phyloP scores from a whole-genome alignment of 78 protist species.

The Polysphondylium violaceum region DNA sequence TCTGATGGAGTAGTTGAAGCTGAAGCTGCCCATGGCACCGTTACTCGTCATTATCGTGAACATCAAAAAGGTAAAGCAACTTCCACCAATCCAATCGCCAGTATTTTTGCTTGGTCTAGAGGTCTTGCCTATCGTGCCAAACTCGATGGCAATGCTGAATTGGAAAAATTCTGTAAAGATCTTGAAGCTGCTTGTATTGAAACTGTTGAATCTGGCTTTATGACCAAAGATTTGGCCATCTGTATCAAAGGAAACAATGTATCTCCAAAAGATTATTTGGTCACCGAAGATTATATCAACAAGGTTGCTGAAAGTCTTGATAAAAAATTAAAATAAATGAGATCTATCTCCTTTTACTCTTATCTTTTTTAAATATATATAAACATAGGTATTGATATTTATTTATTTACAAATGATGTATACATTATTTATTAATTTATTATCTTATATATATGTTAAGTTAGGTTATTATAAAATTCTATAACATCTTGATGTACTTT shows the following conservation, averaged over 20 bases:
- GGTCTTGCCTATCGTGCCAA: slow-evolving; percentile 94
- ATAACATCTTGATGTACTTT: slow-evolving; percentile 16
- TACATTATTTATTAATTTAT: no score
- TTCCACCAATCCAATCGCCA: slow-evolving; percentile 94
- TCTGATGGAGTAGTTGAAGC: slow-evolving; percentile 95
- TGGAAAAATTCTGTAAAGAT: slow-evolving; percentile 69
- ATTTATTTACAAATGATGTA: no score
- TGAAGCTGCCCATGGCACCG: slow-evolving; percentile 99
- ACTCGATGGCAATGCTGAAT: slow-evolving; percentile 88
- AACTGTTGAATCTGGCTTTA: slow-evolving; percentile 77
- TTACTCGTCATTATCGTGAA: slow-evolving; percentile 95
- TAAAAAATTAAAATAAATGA: slow-evolving; percentile 13
- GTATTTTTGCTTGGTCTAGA: slow-evolving; percentile 97
- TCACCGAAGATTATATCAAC: slow-evolving; percentile 76
- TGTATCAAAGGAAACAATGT: slow-evolving; percentile 38
- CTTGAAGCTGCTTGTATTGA: slow-evolving; percentile 81
- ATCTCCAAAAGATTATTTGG: slow-evolving; percentile 42
- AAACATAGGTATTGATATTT: no score
- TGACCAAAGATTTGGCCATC: slow-evolving; percentile 88
- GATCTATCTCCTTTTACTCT: background rate
- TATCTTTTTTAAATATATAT: background rate
- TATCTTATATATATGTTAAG: no score
- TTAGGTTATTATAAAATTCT: background rate
- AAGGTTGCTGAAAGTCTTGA: slow-evolving; percentile 39
- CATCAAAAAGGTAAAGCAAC: slow-evolving; percentile 90